These are phyloP conservation scores for Triangularia verruculosa DNA, from an alignment of 2,329 filamentous ascomycete genomes.

Conservation along the genomic window DNA sequence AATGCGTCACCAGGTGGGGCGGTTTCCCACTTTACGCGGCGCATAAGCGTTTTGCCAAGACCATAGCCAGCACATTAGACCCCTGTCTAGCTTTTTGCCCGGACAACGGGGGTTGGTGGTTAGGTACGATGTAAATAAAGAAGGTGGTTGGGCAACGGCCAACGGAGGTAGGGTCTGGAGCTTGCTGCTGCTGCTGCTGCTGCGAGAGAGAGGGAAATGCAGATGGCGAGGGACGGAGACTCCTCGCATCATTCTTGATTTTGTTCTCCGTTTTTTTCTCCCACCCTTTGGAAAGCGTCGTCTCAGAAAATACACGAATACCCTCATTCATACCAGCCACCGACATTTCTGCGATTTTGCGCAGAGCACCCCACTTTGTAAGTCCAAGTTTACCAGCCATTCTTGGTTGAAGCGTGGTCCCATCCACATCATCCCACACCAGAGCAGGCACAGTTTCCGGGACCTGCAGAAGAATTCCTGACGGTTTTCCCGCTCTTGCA, in stretches of 20 bases:
- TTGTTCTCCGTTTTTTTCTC: background rate
- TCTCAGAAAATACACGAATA: slow-evolving; percentile 3
- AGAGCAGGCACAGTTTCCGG: no score
- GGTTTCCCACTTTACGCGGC: slow-evolving; percentile 5
- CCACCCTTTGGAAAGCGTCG: background rate
- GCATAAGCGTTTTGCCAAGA: slow-evolving; percentile 11
- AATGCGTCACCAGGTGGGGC: slow-evolving; percentile 10
- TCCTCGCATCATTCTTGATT: background rate
- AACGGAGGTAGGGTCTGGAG: background rate
- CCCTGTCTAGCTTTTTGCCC: slow-evolving; percentile 20
- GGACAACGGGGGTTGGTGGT: no score
- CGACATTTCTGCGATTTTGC: background rate
- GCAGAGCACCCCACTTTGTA: background rate
- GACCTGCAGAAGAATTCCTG: slow-evolving; percentile 1
- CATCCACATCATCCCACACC: background rate
- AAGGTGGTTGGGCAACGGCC: slow-evolving; percentile 29
- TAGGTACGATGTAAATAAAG: slow-evolving; percentile 30
- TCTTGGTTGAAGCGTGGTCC: background rate
- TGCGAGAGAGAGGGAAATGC: background rate
- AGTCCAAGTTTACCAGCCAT: slow-evolving; percentile 3
- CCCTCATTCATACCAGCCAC: slow-evolving; percentile 5
- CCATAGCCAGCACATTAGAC: slow-evolving; percentile 4
- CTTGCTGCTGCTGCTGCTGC: no score
- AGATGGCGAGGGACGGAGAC: background rate
- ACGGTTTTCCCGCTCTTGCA: slow-evolving; percentile 7